Evolutionary conservation across 1,139 yeast genomes (phyloP).

Genomic region (Geotrichum bryndzae): DNA sequence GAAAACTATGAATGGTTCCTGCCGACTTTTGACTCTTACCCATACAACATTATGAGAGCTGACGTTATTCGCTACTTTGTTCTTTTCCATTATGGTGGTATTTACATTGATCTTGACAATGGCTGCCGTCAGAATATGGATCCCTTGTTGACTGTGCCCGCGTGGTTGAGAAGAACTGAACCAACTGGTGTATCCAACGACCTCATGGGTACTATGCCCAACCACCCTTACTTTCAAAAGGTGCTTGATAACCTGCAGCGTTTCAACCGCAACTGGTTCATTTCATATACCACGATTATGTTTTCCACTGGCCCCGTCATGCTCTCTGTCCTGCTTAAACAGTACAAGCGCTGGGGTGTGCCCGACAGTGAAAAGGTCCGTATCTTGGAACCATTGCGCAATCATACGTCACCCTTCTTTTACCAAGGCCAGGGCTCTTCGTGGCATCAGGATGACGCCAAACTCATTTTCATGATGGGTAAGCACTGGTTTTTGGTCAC

Average conservation of each 20-base stretch:
- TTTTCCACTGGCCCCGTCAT: constrained; percentile 89
- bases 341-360: constrained; percentile 65
- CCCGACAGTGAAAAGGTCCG: constrained; percentile 36
- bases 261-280: constrained; percentile 41
- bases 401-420: constrained; percentile 43
- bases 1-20: constrained; percentile 84
- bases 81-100: constrained; percentile 77
- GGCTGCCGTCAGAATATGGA: constrained; percentile 76
- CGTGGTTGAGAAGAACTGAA: constrained; percentile 77
- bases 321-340: constrained; percentile 80
- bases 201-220: constrained; percentile 84
- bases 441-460: constrained; percentile 86
- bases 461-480: constrained; percentile 62
- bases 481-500: constrained; percentile 66
- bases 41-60: constrained; percentile 80
- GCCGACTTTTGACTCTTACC: constrained; percentile 67
- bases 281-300: constrained; percentile 90
- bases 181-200: constrained; percentile 94
- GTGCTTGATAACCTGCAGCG: constrained; percentile 57
- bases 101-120: constrained; percentile 85
- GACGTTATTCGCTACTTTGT: constrained; percentile 91
- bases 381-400: constrained; percentile 66
- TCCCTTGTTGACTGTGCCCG: constrained; percentile 73
- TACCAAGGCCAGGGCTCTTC: constrained; percentile 72
- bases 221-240: constrained; percentile 77